Percentiles rank a stretch among this genome's conserved stretches.
These are phyloP conservation scores for Rhodamnia argentea DNA, from an alignment of 345 rosid genomes.

Conservation along the genomic window DNA sequence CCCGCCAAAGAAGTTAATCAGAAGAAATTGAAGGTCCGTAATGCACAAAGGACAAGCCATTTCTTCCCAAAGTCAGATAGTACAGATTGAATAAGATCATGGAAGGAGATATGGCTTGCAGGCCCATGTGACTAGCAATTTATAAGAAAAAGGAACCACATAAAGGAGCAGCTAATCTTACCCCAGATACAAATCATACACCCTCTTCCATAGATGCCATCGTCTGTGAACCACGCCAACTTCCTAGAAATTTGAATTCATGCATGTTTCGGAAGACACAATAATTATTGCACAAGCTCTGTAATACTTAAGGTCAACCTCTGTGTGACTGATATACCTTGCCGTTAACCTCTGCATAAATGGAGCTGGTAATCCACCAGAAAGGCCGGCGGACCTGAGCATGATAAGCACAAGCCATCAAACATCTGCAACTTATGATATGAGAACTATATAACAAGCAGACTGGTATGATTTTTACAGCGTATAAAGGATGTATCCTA, in stretches of 20 bases:
- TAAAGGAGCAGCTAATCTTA: slow-evolving; percentile 16
- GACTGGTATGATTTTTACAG: background rate
- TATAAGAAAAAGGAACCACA: background rate
- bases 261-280: background rate
- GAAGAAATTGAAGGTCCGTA: background rate
- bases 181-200: slow-evolving; percentile 92
- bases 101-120: background rate
- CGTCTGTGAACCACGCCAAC: slow-evolving; percentile 87
- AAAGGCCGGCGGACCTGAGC: slow-evolving; percentile 88
- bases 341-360: slow-evolving; percentile 82
- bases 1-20: background rate
- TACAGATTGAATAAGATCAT: background rate
- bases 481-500: slow-evolving; percentile 15
- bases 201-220: slow-evolving; percentile 98
- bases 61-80: background rate
- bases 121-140: background rate
- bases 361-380: slow-evolving; percentile 97
- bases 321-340: slow-evolving; percentile 35
- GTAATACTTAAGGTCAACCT: background rate
- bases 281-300: background rate
- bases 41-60: background rate
- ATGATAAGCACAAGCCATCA: slow-evolving; percentile 10
- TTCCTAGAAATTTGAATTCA: slow-evolving; percentile 35
- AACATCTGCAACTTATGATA: background rate
- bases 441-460: background rate